Percentiles rank a stretch among this genome's conserved stretches.
Conservation (phyloP, 2,329 filamentous ascomycete genomes). For the Pseudocercospora fijiensis region DNA sequence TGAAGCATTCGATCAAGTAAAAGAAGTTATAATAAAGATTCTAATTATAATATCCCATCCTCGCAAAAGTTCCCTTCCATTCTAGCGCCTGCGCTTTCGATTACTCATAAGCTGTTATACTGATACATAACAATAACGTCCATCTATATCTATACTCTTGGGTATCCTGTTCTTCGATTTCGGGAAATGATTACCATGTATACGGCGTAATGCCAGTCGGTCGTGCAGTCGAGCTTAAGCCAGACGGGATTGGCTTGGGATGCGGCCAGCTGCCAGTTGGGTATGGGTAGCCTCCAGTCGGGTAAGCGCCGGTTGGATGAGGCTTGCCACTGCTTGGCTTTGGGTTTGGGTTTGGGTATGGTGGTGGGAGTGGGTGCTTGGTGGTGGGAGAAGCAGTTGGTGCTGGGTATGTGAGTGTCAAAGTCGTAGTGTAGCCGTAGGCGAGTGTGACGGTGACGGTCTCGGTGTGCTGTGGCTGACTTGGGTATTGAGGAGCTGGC, state of each 20-base stretch:
- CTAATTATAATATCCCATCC: not conserved
- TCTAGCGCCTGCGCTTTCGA: conserved; percentile 1
- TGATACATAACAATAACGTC: not conserved
- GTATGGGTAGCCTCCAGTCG: not conserved
- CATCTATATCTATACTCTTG: conserved; percentile 1
- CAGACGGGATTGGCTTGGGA: not conserved
- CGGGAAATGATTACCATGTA: not conserved
- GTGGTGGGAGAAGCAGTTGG: not conserved
- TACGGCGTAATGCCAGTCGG: not conserved
- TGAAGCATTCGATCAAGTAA: too few relatives aligned
- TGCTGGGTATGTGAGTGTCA: conserved; percentile 13
- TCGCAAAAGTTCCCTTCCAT: not conserved
- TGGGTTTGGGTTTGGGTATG: conserved; percentile 6
- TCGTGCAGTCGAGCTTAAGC: not conserved
- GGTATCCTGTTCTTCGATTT: not conserved
- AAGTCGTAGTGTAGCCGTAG: conserved; percentile 11
- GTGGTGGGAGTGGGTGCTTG: conserved; percentile 1
- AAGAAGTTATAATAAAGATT: not conserved
- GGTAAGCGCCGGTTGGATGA: not conserved
- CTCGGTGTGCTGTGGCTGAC: conserved; percentile 7
- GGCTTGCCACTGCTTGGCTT: not conserved
- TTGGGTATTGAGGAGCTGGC: not conserved
- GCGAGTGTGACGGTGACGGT: conserved; percentile 15
- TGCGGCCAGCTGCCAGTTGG: conserved; percentile 1
- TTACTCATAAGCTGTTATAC: not conserved